These are phyloP conservation scores for Davidsoniella australis DNA, from an alignment of 2,329 filamentous ascomycete species.

Conservation along the genomic window DNA sequence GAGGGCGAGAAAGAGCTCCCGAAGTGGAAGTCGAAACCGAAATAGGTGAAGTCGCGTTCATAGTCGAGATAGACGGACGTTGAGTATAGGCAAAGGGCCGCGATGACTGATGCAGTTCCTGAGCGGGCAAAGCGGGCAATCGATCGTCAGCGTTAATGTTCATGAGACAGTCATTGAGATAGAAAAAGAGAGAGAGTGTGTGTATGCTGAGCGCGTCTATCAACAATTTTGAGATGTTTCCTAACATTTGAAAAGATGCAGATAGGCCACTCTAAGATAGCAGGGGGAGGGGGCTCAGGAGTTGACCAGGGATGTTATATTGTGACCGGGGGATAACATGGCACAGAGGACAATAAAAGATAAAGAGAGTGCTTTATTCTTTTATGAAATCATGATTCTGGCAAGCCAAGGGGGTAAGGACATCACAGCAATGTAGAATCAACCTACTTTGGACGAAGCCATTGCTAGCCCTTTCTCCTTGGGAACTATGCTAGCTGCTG, in stretches of 20 bases:
- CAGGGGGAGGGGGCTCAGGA: conserved; percentile 7
- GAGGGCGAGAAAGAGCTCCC: conserved; percentile 16
- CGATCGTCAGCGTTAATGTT: conserved; percentile 12
- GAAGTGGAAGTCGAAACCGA: conserved; percentile 1
- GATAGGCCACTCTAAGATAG: background rate
- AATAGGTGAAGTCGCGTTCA: conserved; percentile 20
- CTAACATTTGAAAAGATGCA: background rate
- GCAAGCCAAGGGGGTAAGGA: conserved; percentile 12
- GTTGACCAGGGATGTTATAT: background rate
- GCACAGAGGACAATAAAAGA: conserved; percentile 5
- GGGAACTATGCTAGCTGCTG: conserved; percentile 11
- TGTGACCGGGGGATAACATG: conserved; percentile 4
- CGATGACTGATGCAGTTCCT: conserved; percentile 49
- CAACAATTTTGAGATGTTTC: background rate
- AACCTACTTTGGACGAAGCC: conserved; percentile 13
- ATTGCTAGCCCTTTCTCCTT: conserved; percentile 14
- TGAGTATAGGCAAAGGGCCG: conserved; percentile 28
- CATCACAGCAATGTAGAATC: conserved; percentile 13
- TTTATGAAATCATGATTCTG: conserved; percentile 1
- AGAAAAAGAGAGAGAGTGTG: background rate
- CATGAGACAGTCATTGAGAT: background rate
- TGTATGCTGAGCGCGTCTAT: background rate
- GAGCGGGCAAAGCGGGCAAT: conserved; percentile 17
- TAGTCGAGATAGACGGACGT: conserved; percentile 8
- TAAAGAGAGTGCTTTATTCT: background rate